These are phyloP conservation scores for Microcera coccophila DNA, from an alignment of 2,329 filamentous ascomycete species.

Conservation along the genomic window DNA sequence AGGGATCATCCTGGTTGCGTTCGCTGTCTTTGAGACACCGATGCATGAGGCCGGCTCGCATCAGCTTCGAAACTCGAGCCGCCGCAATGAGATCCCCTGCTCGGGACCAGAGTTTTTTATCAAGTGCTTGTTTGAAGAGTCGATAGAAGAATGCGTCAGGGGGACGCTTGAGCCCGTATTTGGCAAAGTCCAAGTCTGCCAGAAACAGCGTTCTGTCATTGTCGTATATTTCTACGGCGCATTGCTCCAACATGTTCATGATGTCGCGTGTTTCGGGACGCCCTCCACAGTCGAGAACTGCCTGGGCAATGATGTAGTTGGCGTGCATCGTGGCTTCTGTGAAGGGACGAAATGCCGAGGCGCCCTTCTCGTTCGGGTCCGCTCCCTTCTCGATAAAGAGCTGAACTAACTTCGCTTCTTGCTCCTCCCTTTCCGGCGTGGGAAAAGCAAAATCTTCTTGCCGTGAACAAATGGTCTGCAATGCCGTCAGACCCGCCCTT, in stretches of 20 bases:
- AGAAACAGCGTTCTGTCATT: constrained; percentile 25
- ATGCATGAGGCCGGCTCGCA: constrained; percentile 21
- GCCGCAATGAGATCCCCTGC: constrained; percentile 24
- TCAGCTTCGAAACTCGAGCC: constrained; percentile 18
- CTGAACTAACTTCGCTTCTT: constrained; percentile 23
- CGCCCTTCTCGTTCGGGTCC: constrained; percentile 25
- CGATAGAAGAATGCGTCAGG: constrained; percentile 19
- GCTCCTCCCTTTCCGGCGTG: constrained; percentile 22
- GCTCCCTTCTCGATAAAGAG: constrained; percentile 25
- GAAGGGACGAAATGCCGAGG: constrained; percentile 18
- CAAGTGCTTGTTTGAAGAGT: constrained; percentile 19
- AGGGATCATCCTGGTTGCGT: constrained; percentile 22
- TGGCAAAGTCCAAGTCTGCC: constrained; percentile 19
- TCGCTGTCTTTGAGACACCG: constrained; percentile 21
- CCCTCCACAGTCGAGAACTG: constrained; percentile 23
- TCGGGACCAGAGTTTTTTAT: constrained; percentile 23
- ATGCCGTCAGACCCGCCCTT: constrained; percentile 20
- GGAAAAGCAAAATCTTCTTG: constrained; percentile 22
- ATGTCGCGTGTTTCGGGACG: constrained; percentile 23
- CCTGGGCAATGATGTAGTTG: constrained; percentile 20
- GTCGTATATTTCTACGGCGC: constrained; percentile 23
- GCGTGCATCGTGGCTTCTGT: constrained; percentile 22
- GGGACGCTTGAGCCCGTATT: constrained; percentile 21
- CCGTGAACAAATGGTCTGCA: constrained; percentile 25
- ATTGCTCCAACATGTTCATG: constrained; percentile 16